Evolutionary conservation across 345 rosid genomes (phyloP), one percentile per base, ranked within the genome.

Genomic region (Brassica incana): DNA sequence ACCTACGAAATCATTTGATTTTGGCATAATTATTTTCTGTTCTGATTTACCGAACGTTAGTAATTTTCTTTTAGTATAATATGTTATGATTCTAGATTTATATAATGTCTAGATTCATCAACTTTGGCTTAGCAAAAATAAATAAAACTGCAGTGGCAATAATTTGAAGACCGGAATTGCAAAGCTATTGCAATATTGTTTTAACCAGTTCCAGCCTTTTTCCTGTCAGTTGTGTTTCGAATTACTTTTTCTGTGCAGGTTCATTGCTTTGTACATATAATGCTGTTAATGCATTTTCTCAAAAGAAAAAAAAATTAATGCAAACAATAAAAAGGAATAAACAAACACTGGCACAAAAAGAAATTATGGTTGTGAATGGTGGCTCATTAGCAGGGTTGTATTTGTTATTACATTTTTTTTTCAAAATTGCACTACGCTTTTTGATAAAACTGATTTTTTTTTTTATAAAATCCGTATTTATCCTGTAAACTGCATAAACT

Each of bases 141-240:
- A 43, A 43, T 43, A 10, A 43, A 43, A 43, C 14, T 43, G 5
- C 12, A 43, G 52, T 43, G 11, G 52, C n/a, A 43, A 38, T 38
- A 8, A 38, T 38, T 38, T 38, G 18, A 50, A 50, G 56, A n/a
- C 56, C 18, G 56, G 56, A 50, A 50, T n/a, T n/a, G 18, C 18
- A 4, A 14, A n/a, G 56, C 16, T 48, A 36, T 15, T 43, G 52
- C 61, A 43, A 10, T 27, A 61, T 38, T 73, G 77, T 48, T 74
- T 20, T 11, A 64, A 74, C 70, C 1, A 6, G 70, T 32, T 64
- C 25, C 77, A 32, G 71, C 71, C 25, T 33, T 74, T 40, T 32
- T 50, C 30, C 33, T 64, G 70, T 30, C 63, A 48, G 48, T 48
- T 16, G 5, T 63, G 30, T 48, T 64, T 29, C 48, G 4, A 43